phyloP scores from a whole-genome alignment of 805 yeast species.

The Ogataea kodamae region DNA sequence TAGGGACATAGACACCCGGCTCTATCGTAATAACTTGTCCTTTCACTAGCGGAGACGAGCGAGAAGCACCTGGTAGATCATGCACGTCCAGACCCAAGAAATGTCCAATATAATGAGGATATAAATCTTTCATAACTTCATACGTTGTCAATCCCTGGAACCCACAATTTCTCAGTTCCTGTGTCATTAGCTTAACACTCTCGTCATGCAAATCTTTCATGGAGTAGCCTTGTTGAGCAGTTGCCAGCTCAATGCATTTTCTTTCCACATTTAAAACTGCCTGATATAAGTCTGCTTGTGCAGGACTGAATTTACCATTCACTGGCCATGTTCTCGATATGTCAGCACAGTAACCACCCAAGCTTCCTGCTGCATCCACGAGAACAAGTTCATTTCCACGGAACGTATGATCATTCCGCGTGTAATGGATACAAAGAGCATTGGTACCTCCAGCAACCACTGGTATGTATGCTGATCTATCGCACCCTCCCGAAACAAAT shows the following conservation, averaged over 20 bases:
- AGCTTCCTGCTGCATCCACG: conserved; percentile 91
- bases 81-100: conserved; percentile 91
- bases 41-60: conserved; percentile 47
- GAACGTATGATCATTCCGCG: conserved; percentile 82
- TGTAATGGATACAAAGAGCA: conserved; percentile 89
- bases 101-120: conserved; percentile 96
- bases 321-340: conserved; percentile 97
- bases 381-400: conserved; percentile 72
- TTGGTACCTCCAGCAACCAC: conserved; percentile 94
- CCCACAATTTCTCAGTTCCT: conserved; percentile 72
- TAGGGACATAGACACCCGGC: conserved; percentile 92
- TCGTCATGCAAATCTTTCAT: conserved; percentile 72
- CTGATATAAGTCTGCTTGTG: conserved; percentile 84
- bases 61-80: conserved; percentile 66
- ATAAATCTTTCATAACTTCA: conserved; percentile 55
- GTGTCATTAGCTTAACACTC: conserved; percentile 56
- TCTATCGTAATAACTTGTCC: conserved; percentile 93
- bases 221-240: conserved; percentile 47
- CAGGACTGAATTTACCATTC: conserved; percentile 62
- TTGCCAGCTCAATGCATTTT: conserved; percentile 69
- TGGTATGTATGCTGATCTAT: conserved; percentile 85
- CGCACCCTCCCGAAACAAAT: conserved; percentile 86
- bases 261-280: conserved; percentile 84
- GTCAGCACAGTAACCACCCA: conserved; percentile 94
- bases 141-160: conserved; percentile 48